phyloP scores from a whole-genome alignment of 495 filamentous ascomycete genomes.

The Evernia prunastri region DNA sequence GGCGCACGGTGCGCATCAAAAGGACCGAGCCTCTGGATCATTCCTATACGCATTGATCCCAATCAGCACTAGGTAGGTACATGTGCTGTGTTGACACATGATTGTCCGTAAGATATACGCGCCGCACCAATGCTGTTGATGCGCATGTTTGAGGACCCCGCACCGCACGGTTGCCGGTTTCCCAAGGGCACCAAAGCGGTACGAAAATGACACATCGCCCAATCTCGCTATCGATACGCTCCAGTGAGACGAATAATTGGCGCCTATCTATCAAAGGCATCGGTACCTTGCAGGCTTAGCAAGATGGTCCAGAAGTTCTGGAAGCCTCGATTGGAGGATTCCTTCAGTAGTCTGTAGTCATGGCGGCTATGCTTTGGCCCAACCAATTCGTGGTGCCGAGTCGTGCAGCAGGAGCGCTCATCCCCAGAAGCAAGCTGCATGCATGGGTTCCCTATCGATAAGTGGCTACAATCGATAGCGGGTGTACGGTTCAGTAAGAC shows the following conservation, averaged over 20 bases:
- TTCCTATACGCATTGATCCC: neutral
- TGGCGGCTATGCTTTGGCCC: constrained; percentile 21
- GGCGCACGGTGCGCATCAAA: neutral
- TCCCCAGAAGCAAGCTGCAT: too few relatives aligned
- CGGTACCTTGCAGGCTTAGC: constrained; percentile 20
- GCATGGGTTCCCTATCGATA: constrained; percentile 13
- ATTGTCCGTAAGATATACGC: constrained; percentile 18
- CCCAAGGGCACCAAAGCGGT: constrained; percentile 21
- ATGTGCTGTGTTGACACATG: neutral
- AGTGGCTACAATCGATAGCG: constrained; percentile 12
- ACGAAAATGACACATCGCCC: constrained; percentile 10
- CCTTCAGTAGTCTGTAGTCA: constrained; percentile 10
- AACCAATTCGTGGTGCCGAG: constrained; percentile 14
- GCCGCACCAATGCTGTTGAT: constrained; percentile 24
- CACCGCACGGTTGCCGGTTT: constrained; percentile 23
- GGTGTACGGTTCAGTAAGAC: neutral
- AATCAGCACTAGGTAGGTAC: neutral
- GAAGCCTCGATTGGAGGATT: constrained; percentile 8
- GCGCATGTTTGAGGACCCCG: constrained; percentile 26
- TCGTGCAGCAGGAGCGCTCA: constrained; percentile 2
- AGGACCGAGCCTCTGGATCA: neutral
- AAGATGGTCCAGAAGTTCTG: constrained; percentile 5
- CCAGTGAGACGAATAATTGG: constrained; percentile 11
- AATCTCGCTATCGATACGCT: constrained; percentile 12
- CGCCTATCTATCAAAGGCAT: constrained; percentile 13